Evolutionary conservation across 148 eudicot genomes (phyloP).

Genomic region (Rhododendron griersonianum): DNA sequence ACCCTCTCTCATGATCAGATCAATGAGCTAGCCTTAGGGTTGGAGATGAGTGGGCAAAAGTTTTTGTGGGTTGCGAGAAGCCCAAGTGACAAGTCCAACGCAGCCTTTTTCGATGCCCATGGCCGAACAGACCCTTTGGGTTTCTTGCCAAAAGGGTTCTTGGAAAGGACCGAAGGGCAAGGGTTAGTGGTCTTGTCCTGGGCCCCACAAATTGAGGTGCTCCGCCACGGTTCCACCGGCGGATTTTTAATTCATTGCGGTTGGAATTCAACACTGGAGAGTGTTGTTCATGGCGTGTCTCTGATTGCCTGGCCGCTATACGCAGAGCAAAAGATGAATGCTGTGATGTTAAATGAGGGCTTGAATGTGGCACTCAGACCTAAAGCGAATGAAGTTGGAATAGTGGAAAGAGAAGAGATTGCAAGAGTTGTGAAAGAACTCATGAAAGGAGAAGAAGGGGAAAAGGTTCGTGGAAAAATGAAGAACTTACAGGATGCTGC

Average conservation of each 20-base stretch:
- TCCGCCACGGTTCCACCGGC: slow-evolving; percentile 22
- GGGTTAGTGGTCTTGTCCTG: slow-evolving; percentile 25
- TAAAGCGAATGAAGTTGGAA: slow-evolving; percentile 11
- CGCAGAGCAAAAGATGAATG: slow-evolving; percentile 37
- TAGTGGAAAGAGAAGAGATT: slow-evolving; percentile 13
- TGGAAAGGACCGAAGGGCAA: slow-evolving; percentile 23
- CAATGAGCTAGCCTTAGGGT: slow-evolving; percentile 43
- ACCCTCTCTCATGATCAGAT: slow-evolving; percentile 37
- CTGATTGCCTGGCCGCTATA: slow-evolving; percentile 37
- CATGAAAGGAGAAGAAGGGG: slow-evolving; percentile 36
- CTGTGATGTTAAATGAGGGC: slow-evolving; percentile 21
- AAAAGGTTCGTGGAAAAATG: slow-evolving; percentile 12
- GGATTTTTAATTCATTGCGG: slow-evolving; percentile 36
- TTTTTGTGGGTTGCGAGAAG: slow-evolving; percentile 50
- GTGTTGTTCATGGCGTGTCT: slow-evolving; percentile 26
- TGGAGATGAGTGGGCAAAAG: slow-evolving; percentile 44
- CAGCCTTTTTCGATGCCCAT: slow-evolving; percentile 10
- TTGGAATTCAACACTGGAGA: slow-evolving; percentile 33
- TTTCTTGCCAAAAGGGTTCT: slow-evolving; percentile 32
- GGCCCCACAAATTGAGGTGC: slow-evolving; percentile 35
- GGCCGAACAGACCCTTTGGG: slow-evolving; percentile 19
- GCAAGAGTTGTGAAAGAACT: slow-evolving; percentile 1
- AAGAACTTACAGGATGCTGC: slow-evolving; percentile 22
- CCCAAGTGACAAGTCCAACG: slow-evolving; percentile 24
- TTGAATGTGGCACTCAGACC: slow-evolving; percentile 29